Percentiles rank a stretch among this genome's conserved stretches.
phyloP scores from a whole-genome alignment of 106 monocot genomes.

The Acorus gramineus region DNA sequence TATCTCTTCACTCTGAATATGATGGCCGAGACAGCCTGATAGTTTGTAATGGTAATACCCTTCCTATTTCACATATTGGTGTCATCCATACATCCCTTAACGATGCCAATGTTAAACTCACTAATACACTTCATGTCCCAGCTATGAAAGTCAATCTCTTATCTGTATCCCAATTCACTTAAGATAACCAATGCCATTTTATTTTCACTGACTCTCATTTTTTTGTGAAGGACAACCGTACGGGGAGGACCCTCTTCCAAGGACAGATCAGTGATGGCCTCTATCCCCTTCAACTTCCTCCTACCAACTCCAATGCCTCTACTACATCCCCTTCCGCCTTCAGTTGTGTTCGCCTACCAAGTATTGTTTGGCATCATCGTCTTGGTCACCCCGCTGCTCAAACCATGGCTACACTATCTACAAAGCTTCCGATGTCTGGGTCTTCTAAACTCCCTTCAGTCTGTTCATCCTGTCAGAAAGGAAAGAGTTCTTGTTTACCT shows the following conservation, averaged over 20 bases:
- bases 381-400: too few relatives aligned
- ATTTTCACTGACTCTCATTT: background rate
- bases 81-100: background rate
- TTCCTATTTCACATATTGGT: conserved; percentile 1
- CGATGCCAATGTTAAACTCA: background rate
- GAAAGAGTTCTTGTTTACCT: background rate
- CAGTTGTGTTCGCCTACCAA: too few relatives aligned
- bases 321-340: background rate
- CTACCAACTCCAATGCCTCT: background rate
- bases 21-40: background rate
- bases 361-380: too few relatives aligned
- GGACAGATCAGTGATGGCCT: background rate
- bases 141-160: background rate
- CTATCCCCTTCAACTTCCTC: conserved; percentile 1
- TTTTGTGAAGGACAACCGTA: background rate
- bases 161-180: background rate
- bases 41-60: background rate
- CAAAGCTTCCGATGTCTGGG: background rate
- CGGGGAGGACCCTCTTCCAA: background rate
- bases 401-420: background rate
- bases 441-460: background rate
- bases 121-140: background rate
- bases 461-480: background rate
- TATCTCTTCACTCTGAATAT: conserved; percentile 5
- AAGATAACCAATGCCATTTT: background rate